Conservation (phyloP, 2,329 filamentous ascomycete species). For the Ophiostoma populinum region DNA sequence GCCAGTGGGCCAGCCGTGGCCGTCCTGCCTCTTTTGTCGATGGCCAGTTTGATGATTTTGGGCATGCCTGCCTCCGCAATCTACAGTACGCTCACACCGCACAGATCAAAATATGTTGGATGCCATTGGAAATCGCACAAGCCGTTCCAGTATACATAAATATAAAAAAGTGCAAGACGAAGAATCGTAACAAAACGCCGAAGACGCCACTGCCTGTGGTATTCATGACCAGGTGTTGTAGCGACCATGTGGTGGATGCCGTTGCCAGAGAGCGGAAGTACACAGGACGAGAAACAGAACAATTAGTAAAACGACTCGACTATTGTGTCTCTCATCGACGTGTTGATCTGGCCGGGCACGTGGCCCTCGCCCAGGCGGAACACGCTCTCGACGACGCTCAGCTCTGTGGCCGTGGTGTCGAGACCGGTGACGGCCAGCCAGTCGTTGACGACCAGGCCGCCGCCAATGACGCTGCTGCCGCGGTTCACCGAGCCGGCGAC, state of each 20-base stretch:
- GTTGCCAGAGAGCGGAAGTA: neutral
- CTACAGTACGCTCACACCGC: too few relatives aligned
- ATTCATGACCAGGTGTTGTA: too few relatives aligned
- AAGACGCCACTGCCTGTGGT: slow-evolving; percentile 6
- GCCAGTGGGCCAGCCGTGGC: too few relatives aligned
- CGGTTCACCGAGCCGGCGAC: slow-evolving; percentile 90
- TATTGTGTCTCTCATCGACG: slow-evolving; percentile 88
- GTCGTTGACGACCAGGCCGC: slow-evolving; percentile 93
- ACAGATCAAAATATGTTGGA: too few relatives aligned
- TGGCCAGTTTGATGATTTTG: too few relatives aligned
- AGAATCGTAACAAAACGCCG: slow-evolving; percentile 4
- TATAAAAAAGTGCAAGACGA: neutral
- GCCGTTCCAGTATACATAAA: slow-evolving; percentile 1
- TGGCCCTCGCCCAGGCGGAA: slow-evolving; percentile 84
- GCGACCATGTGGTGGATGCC: too few relatives aligned
- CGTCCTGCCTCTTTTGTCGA: too few relatives aligned
- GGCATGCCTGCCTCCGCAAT: too few relatives aligned
- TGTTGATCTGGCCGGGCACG: slow-evolving; percentile 62
- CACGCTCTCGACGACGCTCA: slow-evolving; percentile 90
- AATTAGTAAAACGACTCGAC: slow-evolving; percentile 94
- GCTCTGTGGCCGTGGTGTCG: slow-evolving; percentile 91
- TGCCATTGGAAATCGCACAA: slow-evolving; percentile 3
- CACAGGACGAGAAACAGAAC: neutral
- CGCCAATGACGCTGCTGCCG: slow-evolving; percentile 85
- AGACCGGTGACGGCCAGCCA: slow-evolving; percentile 90